phyloP scores from a whole-genome alignment of 331 rosid species.

The Spiraea crenata region DNA sequence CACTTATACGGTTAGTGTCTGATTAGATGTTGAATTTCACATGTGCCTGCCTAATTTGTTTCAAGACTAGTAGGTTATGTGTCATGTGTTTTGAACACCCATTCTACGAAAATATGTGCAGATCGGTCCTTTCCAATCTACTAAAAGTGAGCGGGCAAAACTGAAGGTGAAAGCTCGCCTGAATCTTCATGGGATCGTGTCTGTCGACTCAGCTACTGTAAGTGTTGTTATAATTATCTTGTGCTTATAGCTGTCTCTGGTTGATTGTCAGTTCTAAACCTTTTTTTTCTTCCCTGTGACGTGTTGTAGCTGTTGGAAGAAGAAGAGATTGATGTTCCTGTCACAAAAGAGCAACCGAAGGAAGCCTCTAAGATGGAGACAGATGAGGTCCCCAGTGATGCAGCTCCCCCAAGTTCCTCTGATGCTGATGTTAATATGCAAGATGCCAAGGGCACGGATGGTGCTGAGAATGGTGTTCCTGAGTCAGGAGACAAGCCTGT shows the following conservation, averaged over 20 bases:
- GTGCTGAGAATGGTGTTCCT: slow-evolving; percentile 51
- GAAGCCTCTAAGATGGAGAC: slow-evolving; percentile 73
- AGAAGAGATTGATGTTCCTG: slow-evolving; percentile 78
- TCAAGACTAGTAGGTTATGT: background rate
- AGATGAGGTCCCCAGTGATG: slow-evolving; percentile 58
- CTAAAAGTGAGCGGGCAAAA: slow-evolving; percentile 62
- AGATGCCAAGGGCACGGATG: slow-evolving; percentile 60
- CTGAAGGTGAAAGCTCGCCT: slow-evolving; percentile 74
- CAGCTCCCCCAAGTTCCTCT: slow-evolving; percentile 41
- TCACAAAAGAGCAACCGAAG: slow-evolving; percentile 52
- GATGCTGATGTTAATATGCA: slow-evolving; percentile 73
- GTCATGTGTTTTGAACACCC: background rate
- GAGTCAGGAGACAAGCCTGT: slow-evolving; percentile 77
- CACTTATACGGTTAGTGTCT: slow-evolving; percentile 62
- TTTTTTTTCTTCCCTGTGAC: background rate
- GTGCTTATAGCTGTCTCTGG: background rate
- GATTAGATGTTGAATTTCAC: background rate
- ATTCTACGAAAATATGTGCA: slow-evolving; percentile 30
- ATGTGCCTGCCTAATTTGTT: background rate
- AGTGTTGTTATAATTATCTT: slow-evolving; percentile 30
- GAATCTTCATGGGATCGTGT: slow-evolving; percentile 78
- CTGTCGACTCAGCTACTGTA: slow-evolving; percentile 74
- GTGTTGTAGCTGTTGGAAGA: slow-evolving; percentile 73
- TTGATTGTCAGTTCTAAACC: background rate
- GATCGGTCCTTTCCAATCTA: slow-evolving; percentile 84